Conservation (phyloP, 495 filamentous ascomycete genomes). For the Acidomyces sp. region DNA sequence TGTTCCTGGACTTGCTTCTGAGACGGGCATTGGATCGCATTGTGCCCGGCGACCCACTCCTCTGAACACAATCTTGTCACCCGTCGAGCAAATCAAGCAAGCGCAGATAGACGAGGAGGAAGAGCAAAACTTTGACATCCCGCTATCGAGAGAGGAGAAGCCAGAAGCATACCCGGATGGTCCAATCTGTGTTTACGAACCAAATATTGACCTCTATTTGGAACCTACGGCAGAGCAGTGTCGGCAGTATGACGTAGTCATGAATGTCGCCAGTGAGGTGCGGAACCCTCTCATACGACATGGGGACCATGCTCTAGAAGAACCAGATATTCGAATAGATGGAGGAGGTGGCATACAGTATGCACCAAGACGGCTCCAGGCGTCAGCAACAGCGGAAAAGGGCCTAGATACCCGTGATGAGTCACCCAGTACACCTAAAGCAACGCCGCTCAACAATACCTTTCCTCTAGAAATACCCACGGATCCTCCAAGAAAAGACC, state of each 20-base stretch:
- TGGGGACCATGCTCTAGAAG: constrained; percentile 2
- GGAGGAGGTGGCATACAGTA: constrained; percentile 25
- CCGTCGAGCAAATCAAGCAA: not conserved
- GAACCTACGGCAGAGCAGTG: constrained; percentile 83
- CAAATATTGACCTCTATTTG: constrained; percentile 83
- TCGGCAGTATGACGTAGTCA: constrained; percentile 72
- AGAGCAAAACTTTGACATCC: constrained; percentile 59
- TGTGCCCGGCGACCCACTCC: not conserved
- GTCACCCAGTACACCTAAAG: constrained; percentile 31
- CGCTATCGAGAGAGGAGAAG: constrained; percentile 66
- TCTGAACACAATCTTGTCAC: constrained; percentile 18
- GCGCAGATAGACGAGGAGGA: constrained; percentile 38
- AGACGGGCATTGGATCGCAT: constrained; percentile 1
- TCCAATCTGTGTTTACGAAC: constrained; percentile 80
- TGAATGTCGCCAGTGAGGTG: constrained; percentile 94
- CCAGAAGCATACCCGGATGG: constrained; percentile 86
- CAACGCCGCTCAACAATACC: constrained; percentile 17
- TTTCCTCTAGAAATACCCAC: constrained; percentile 4
- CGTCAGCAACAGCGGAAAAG: constrained; percentile 9
- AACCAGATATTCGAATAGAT: constrained; percentile 22
- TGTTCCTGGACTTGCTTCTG: constrained; percentile 13
- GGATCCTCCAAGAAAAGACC: constrained; percentile 33
- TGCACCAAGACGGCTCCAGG: constrained; percentile 16
- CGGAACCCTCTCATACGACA: constrained; percentile 57
- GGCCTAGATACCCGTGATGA: constrained; percentile 18